Percentiles rank a stretch among this genome's conserved stretches.
Conservation (phyloP, 176 grass and related monocot genomes). For the Aegilops longissima region DNA sequence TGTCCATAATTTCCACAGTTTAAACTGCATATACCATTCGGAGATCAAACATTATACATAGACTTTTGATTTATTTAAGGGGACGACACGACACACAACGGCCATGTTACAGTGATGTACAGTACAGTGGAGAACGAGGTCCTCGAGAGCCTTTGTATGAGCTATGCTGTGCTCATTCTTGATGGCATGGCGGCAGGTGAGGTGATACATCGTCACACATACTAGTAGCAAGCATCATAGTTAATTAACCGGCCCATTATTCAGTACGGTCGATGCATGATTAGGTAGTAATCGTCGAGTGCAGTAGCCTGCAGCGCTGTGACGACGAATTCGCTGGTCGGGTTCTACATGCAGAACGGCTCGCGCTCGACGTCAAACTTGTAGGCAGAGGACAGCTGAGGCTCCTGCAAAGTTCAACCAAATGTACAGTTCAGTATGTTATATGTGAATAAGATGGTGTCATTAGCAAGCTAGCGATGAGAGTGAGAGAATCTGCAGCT, state of each 20-base stretch:
- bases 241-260: background rate
- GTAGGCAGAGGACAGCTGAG: conserved; percentile 63
- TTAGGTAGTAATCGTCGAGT: background rate
- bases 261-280: background rate
- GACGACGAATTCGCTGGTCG: background rate
- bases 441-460: too few relatives aligned
- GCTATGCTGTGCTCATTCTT: background rate
- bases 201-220: background rate
- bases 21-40: too few relatives aligned
- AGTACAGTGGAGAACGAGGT: background rate
- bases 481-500: too few relatives aligned
- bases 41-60: background rate
- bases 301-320: background rate
- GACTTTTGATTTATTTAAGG: background rate
- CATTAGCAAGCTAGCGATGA: too few relatives aligned
- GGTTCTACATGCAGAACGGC: conserved; percentile 52
- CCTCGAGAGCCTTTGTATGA: background rate
- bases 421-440: too few relatives aligned
- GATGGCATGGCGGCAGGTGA: background rate
- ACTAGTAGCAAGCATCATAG: background rate
- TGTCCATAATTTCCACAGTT: too few relatives aligned
- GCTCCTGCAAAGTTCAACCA: conserved; percentile 31
- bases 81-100: background rate
- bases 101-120: background rate
- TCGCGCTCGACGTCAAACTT: conserved; percentile 57